These are phyloP conservation scores for Lactarius indigo DNA, from an alignment of 768 basidiomycete species.

Conservation along the genomic window DNA sequence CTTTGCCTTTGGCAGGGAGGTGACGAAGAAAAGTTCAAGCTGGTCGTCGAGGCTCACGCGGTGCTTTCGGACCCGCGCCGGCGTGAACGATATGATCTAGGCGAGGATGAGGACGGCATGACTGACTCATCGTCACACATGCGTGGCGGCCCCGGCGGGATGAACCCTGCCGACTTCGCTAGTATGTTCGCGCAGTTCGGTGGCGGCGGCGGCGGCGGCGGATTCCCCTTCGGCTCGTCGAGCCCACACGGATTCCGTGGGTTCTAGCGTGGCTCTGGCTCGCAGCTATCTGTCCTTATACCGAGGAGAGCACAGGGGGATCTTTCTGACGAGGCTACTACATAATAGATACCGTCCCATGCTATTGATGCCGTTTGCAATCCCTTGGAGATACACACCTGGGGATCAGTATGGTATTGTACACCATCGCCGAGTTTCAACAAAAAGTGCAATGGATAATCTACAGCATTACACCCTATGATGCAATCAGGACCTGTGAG, in stretches of 20 bases:
- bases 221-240: conserved; percentile 8
- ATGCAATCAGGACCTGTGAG: conserved; percentile 22
- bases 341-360: not conserved
- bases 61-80: conserved; percentile 75
- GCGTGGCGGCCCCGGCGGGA: conserved; percentile 32
- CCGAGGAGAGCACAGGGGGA: conserved; percentile 7
- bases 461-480: conserved; percentile 8
- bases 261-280: not conserved
- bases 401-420: conserved; percentile 5
- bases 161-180: conserved; percentile 33
- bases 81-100: conserved; percentile 73
- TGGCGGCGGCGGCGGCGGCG: conserved; percentile 4
- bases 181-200: conserved; percentile 25
- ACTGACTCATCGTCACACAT: conserved; percentile 32
- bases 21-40: conserved; percentile 94
- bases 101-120: conserved; percentile 76
- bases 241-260: conserved; percentile 12
- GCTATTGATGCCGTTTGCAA: not conserved
- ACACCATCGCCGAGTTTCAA: conserved; percentile 6
- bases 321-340: not conserved
- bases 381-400: conserved; percentile 5
- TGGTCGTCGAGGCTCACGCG: conserved; percentile 76
- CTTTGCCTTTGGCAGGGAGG: conserved; percentile 55
- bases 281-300: not conserved
- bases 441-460: conserved; percentile 10